A percentile compares a stretch with the other conserved stretches of the same genome.
Conservation (phyloP, 2,329 filamentous ascomycete genomes). For the Teratosphaeria nubilosa region DNA sequence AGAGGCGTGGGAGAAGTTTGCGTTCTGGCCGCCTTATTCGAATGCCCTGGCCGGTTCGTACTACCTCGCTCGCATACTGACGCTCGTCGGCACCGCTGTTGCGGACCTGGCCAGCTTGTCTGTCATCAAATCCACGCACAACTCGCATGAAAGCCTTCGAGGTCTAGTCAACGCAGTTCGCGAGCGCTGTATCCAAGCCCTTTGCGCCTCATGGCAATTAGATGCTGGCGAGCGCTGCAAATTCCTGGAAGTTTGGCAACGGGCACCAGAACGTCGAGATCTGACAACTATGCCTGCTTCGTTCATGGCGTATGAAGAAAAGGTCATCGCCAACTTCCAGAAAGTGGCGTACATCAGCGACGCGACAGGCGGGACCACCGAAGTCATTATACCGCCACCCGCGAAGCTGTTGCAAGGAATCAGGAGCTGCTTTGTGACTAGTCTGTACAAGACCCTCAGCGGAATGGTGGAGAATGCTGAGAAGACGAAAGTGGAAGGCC, state of each 20-base stretch:
- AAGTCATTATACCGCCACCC: conserved; percentile 77
- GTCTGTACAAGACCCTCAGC: conserved; percentile 84
- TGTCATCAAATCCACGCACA: conserved; percentile 47
- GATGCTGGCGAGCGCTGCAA: conserved; percentile 82
- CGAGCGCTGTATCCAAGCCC: conserved; percentile 74
- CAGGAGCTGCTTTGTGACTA: conserved; percentile 82
- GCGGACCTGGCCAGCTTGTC: conserved; percentile 72
- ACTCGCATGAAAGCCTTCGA: conserved; percentile 60
- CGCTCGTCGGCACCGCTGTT: conserved; percentile 74
- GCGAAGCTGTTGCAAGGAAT: conserved; percentile 85
- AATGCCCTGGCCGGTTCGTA: conserved; percentile 89
- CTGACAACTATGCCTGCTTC: conserved; percentile 83
- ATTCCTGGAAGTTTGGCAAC: conserved; percentile 85
- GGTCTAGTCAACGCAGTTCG: conserved; percentile 65
- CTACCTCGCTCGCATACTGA: conserved; percentile 73
- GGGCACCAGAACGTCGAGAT: conserved; percentile 69
- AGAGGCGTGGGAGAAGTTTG: conserved; percentile 84
- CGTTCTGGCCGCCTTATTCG: conserved; percentile 90
- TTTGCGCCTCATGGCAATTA: conserved; percentile 84
- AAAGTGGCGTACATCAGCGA: conserved; percentile 92
- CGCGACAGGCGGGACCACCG: conserved; percentile 41
- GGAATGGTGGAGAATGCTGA: conserved; percentile 97
- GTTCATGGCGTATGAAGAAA: conserved; percentile 76
- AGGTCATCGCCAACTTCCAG: conserved; percentile 77
- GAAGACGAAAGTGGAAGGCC: conserved; percentile 50